These are phyloP conservation scores for Usnea hakonensis DNA, from an alignment of 495 filamentous ascomycete species.

Conservation along the genomic window DNA sequence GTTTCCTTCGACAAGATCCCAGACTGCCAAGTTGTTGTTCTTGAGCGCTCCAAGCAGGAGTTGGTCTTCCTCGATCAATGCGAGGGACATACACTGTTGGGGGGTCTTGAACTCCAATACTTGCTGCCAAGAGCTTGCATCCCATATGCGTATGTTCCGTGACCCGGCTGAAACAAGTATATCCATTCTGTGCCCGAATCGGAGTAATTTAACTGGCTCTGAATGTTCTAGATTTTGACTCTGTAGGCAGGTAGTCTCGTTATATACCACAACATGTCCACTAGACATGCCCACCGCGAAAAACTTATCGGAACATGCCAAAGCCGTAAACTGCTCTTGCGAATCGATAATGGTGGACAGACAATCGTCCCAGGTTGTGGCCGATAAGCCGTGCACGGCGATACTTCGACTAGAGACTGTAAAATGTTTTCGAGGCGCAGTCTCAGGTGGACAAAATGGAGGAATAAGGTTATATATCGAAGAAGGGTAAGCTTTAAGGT, in stretches of 20 bases:
- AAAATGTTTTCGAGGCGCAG: constrained; percentile 21
- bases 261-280: constrained; percentile 22
- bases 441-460: constrained; percentile 27
- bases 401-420: constrained; percentile 16
- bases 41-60: constrained; percentile 20
- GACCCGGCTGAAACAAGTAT: constrained; percentile 20
- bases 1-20: constrained; percentile 20
- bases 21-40: constrained; percentile 22
- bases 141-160: constrained; percentile 24
- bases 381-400: constrained; percentile 22
- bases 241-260: constrained; percentile 22
- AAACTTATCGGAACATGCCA: constrained; percentile 13
- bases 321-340: constrained; percentile 3
- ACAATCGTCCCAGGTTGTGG: constrained; percentile 26
- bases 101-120: constrained; percentile 18
- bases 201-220: constrained; percentile 19
- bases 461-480: constrained; percentile 28
- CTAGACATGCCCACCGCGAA: constrained; percentile 18
- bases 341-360: constrained; percentile 20
- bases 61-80: constrained; percentile 21
- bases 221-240: constrained; percentile 18
- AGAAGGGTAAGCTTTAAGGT: constrained; percentile 22
- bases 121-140: constrained; percentile 16
- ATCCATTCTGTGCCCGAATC: constrained; percentile 18
- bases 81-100: constrained; percentile 16